These are phyloP conservation scores for Penicilliopsis zonata DNA, from an alignment of 495 filamentous ascomycete species.

Conservation along the genomic window DNA sequence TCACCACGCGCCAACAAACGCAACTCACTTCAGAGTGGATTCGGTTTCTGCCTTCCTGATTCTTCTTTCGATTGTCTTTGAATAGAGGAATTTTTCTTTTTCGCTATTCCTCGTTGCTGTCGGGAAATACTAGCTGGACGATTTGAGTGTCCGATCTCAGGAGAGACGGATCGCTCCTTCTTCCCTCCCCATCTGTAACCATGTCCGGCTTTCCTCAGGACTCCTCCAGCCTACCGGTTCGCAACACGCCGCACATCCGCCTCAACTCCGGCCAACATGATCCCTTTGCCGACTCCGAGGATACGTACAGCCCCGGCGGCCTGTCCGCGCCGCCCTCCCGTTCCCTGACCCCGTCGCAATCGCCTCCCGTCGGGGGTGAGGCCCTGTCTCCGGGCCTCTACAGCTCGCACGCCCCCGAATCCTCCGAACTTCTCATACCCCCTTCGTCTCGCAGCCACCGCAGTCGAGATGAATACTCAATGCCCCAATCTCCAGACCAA, in stretches of 20 bases:
- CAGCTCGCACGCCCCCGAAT: slow-evolving; percentile 30
- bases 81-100: too few relatives aligned
- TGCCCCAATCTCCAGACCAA: slow-evolving; percentile 25
- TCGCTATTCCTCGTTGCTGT: too few relatives aligned
- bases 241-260: not conserved
- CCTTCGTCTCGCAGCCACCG: slow-evolving; percentile 33
- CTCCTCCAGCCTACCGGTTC: not conserved
- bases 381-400: slow-evolving; percentile 8
- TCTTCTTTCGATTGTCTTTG: too few relatives aligned
- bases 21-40: too few relatives aligned
- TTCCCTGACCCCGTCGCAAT: slow-evolving; percentile 1
- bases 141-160: not conserved
- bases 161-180: not conserved
- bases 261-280: not conserved
- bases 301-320: not conserved
- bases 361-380: not conserved
- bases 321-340: slow-evolving; percentile 1
- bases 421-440: slow-evolving; percentile 48
- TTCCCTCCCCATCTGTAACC: not conserved
- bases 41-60: too few relatives aligned
- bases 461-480: slow-evolving; percentile 34
- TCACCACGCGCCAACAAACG: too few relatives aligned
- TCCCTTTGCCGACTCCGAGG: slow-evolving; percentile 1
- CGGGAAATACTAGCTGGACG: too few relatives aligned
- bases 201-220: not conserved